These are phyloP conservation scores for Huntiella moniliformis DNA, from an alignment of 2,329 filamentous ascomycete genomes.

Conservation along the genomic window DNA sequence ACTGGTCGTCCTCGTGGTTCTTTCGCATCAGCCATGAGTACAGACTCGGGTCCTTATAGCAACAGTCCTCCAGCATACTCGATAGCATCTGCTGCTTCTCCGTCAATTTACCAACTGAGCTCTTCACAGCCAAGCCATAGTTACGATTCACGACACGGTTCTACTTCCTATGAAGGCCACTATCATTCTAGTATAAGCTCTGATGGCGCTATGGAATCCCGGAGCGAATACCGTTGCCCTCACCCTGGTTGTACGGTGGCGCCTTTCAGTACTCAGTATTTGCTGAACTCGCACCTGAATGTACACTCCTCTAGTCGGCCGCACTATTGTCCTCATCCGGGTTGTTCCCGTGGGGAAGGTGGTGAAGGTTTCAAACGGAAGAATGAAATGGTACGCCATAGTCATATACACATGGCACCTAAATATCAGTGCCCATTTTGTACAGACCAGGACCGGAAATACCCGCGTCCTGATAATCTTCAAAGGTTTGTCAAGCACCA, in stretches of 20 bases:
- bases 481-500: constrained; percentile 46
- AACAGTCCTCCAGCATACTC: constrained; percentile 8
- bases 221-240: constrained; percentile 6
- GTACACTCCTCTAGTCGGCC: constrained; percentile 47
- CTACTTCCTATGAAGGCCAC: not conserved
- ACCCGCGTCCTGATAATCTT: constrained; percentile 86
- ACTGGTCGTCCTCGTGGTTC: not conserved
- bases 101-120: constrained; percentile 8
- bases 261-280: constrained; percentile 59
- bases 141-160: not conserved
- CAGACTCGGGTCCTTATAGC: constrained; percentile 3
- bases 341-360: constrained; percentile 42
- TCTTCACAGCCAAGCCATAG: constrained; percentile 7
- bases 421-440: constrained; percentile 96
- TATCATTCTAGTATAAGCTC: not conserved
- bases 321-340: constrained; percentile 45
- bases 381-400: constrained; percentile 57
- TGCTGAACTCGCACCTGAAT: constrained; percentile 63
- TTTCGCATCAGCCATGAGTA: not conserved
- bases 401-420: constrained; percentile 81
- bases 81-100: constrained; percentile 4
- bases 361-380: constrained; percentile 54
- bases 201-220: constrained; percentile 3
- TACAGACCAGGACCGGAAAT: constrained; percentile 80
- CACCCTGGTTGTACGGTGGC: constrained; percentile 45